phyloP scores from a whole-genome alignment of 768 basidiomycete genomes.

The Phallus indusiatus region DNA sequence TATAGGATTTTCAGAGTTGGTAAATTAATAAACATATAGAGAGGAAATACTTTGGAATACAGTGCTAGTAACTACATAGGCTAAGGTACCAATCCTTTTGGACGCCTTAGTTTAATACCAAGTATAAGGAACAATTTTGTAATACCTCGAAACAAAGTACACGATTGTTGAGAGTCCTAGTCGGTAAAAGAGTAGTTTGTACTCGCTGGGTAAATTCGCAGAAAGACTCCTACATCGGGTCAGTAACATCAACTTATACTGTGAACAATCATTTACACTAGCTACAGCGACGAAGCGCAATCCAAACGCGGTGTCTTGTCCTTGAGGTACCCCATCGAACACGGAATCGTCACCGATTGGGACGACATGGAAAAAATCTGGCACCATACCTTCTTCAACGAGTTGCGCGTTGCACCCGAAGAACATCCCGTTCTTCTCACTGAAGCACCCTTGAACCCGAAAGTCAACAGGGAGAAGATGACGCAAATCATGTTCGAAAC shows the following conservation, averaged over 20 bases:
- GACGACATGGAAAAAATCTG: conserved; percentile 73
- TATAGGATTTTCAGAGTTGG: neutral
- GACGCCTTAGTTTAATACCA: too few species aligned
- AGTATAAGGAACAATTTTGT: too few species aligned
- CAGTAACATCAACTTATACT: conserved; percentile 13
- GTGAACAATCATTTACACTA: conserved; percentile 14
- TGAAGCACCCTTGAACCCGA: conserved; percentile 88
- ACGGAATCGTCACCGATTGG: conserved; percentile 69
- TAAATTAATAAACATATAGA: too few species aligned
- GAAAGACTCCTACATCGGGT: conserved; percentile 73
- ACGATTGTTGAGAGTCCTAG: too few species aligned
- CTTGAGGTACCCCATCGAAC: conserved; percentile 62
- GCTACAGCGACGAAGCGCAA: conserved; percentile 56
- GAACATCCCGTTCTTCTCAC: conserved; percentile 89
- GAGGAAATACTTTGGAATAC: too few species aligned
- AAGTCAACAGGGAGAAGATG: conserved; percentile 90
- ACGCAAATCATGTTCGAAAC: conserved; percentile 97
- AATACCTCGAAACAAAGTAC: too few species aligned
- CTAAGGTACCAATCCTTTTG: too few species aligned
- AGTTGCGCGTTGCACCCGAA: conserved; percentile 86
- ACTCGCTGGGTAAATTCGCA: too few species aligned
- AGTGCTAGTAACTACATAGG: too few species aligned
- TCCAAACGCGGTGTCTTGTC: conserved; percentile 66
- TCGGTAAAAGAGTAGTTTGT: too few species aligned
- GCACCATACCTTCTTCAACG: conserved; percentile 81